phyloP scores from a whole-genome alignment of 495 filamentous ascomycete genomes.

The Neurospora pannonica region DNA sequence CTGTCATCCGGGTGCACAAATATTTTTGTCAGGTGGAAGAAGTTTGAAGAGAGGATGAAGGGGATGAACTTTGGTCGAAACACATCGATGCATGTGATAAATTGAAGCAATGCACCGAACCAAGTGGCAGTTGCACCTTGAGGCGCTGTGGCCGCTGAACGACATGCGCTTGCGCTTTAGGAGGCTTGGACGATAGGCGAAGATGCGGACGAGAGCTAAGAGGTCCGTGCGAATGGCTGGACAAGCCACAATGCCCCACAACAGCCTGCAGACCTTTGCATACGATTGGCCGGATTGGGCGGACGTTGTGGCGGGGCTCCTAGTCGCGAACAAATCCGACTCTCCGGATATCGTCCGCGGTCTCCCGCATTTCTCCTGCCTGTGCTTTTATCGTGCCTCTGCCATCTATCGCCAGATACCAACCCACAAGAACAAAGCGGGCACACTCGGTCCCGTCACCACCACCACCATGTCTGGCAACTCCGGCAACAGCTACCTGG shows the following conservation, averaged over 20 bases:
- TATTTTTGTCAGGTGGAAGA: neutral
- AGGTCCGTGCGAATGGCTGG: neutral
- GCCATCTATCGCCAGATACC: neutral
- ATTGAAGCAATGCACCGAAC: neutral
- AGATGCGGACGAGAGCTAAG: neutral
- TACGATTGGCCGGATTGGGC: neutral
- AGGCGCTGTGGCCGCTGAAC: neutral
- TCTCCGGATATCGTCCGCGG: slow-evolving; percentile 2
- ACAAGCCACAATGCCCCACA: neutral
- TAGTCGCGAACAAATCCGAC: neutral
- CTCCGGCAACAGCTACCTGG: neutral
- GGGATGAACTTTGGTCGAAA: neutral
- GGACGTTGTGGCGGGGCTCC: neutral
- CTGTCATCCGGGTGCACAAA: neutral
- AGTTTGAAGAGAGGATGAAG: neutral
- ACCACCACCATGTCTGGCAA: neutral
- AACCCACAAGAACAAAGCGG: neutral
- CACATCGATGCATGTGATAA: too few relatives aligned
- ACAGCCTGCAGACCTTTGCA: neutral
- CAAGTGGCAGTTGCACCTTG: neutral
- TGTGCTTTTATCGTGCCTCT: slow-evolving; percentile 1
- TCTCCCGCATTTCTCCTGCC: neutral
- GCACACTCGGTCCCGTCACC: neutral
- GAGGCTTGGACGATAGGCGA: slow-evolving; percentile 7
- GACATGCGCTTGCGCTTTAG: slow-evolving; percentile 6